Conservation (phyloP, 1,284 basidiomycete genomes). For the Pseudozyma hubeiensis region DNA sequence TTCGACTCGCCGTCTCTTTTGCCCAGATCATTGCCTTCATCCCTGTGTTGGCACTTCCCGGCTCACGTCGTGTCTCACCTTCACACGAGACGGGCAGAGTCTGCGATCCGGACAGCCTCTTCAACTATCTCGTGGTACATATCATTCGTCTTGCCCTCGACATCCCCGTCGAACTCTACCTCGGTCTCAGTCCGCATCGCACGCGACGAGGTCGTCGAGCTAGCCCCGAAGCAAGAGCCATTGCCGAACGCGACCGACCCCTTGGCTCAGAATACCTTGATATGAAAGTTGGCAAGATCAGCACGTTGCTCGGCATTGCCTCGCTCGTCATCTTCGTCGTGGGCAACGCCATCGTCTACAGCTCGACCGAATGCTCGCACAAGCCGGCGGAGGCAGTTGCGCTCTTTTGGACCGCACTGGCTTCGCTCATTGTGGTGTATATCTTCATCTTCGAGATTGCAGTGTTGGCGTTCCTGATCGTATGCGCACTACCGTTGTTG, state of each 20-base stretch:
- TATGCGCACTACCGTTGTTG: conserved; percentile 57
- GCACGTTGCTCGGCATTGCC: conserved; percentile 52
- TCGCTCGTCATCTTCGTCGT: conserved; percentile 57
- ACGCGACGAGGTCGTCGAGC: conserved; percentile 40
- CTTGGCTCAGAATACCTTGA: conserved; percentile 54
- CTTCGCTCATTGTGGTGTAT: conserved; percentile 54
- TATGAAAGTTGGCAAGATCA: conserved; percentile 39
- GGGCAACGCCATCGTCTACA: conserved; percentile 60
- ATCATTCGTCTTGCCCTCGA: conserved; percentile 43
- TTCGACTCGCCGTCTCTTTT: conserved; percentile 29
- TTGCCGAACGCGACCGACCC: conserved; percentile 46
- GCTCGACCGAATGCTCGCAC: conserved; percentile 51
- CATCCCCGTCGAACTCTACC: conserved; percentile 58
- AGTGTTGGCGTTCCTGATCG: conserved; percentile 49
- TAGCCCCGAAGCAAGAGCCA: conserved; percentile 39
- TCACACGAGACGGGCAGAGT: conserved; percentile 23
- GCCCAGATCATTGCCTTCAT: conserved; percentile 47
- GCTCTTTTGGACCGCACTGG: conserved; percentile 53
- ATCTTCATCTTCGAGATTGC: conserved; percentile 56
- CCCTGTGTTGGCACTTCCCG: conserved; percentile 32
- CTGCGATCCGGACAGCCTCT: conserved; percentile 53
- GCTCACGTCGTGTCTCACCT: conserved; percentile 25
- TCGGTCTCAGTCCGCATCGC: conserved; percentile 57
- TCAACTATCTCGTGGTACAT: conserved; percentile 58
- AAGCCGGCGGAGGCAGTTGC: conserved; percentile 51